Evolutionary conservation across 2,329 filamentous ascomycete species (phyloP).

Genomic region (Trichoderma sp.): DNA sequence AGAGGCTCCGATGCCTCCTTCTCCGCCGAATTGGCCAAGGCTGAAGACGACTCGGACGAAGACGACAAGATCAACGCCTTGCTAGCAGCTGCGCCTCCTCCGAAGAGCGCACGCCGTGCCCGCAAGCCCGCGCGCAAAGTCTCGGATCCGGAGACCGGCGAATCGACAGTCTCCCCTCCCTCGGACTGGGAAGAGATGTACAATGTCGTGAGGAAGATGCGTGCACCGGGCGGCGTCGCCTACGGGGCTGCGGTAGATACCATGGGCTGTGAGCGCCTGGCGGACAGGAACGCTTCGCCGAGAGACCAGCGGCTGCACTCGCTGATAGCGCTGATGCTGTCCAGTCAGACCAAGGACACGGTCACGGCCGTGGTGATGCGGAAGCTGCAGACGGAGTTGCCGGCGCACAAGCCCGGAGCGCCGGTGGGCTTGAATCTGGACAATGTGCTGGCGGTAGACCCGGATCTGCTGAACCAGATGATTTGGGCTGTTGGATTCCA

Average conservation of each 20-base stretch:
- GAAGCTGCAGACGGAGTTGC: conserved; percentile 73
- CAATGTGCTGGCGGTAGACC: conserved; percentile 72
- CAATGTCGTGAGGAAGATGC: conserved; percentile 75
- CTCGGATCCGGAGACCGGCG: conserved; percentile 44
- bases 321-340: conserved; percentile 84
- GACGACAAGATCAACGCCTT: conserved; percentile 27
- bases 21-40: conserved; percentile 39
- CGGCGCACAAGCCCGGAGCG: conserved; percentile 48
- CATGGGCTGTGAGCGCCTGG: conserved; percentile 88
- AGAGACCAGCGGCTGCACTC: conserved; percentile 78
- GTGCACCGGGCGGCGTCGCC: conserved; percentile 54
- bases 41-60: conserved; percentile 41
- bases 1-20: conserved; percentile 31
- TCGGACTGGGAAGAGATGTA: conserved; percentile 86
- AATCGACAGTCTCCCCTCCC: conserved; percentile 57
- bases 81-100: conserved; percentile 32
- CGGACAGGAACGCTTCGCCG: conserved; percentile 51
- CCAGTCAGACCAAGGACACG: conserved; percentile 90
- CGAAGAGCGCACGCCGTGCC: conserved; percentile 31
- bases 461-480: conserved; percentile 66
- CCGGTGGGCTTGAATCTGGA: conserved; percentile 66
- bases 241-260: conserved; percentile 88
- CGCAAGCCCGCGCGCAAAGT: conserved; percentile 52
- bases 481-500: conserved; percentile 90
- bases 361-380: conserved; percentile 83